Percentiles rank a stretch among this genome's conserved stretches.
Conservation (phyloP, 2,329 filamentous ascomycete species). For the Cryphonectria radicalis region DNA sequence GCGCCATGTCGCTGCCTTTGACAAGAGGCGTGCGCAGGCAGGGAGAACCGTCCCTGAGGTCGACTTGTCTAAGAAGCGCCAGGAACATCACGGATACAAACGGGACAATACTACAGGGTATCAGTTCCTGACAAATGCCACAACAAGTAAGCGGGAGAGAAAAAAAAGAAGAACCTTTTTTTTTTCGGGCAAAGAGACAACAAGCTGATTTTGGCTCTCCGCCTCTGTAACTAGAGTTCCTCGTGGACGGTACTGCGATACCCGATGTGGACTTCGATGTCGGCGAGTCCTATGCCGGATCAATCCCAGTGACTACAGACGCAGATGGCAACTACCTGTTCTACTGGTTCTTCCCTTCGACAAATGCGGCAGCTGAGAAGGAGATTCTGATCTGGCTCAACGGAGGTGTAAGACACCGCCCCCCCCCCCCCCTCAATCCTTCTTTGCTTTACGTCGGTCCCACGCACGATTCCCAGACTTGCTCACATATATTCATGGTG, state of each 20-base stretch:
- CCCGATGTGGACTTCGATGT: slow-evolving; percentile 74
- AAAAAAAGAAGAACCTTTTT: too few species aligned
- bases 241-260: slow-evolving; percentile 65
- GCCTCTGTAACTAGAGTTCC: slow-evolving; percentile 49
- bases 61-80: slow-evolving; percentile 10
- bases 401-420: slow-evolving; percentile 51
- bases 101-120: slow-evolving; percentile 19
- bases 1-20: slow-evolving; percentile 27
- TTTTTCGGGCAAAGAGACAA: neutral
- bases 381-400: slow-evolving; percentile 69
- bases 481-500: neutral
- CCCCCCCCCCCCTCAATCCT: too few species aligned
- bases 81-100: slow-evolving; percentile 23
- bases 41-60: slow-evolving; percentile 4
- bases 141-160: slow-evolving; percentile 21
- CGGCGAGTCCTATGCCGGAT: slow-evolving; percentile 67
- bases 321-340: slow-evolving; percentile 54
- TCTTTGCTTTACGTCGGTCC: too few species aligned
- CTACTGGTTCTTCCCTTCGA: slow-evolving; percentile 70
- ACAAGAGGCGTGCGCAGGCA: slow-evolving; percentile 19
- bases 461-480: neutral
- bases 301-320: slow-evolving; percentile 59
- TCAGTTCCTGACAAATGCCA: slow-evolving; percentile 28
- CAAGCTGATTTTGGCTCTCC: neutral
- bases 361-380: slow-evolving; percentile 52